These are phyloP conservation scores for Phlebiopsis flavidoalba DNA, from an alignment of 768 basidiomycete genomes.

Conservation along the genomic window DNA sequence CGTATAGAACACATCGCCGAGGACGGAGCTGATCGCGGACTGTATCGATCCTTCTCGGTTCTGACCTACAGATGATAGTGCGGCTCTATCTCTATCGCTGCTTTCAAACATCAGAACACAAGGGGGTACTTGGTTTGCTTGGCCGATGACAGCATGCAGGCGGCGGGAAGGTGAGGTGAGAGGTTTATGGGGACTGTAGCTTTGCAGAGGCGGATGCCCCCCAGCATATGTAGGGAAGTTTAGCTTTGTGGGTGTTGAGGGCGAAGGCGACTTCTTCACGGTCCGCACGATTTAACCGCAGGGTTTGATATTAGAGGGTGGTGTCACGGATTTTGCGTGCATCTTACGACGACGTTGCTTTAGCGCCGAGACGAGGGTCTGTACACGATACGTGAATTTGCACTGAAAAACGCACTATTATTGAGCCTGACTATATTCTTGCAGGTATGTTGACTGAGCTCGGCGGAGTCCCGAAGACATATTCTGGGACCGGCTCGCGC, in stretches of 20 bases:
- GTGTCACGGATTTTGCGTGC: constrained; percentile 29
- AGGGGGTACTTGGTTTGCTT: too few species aligned
- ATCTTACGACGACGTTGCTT: constrained; percentile 32
- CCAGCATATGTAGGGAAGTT: constrained; percentile 27
- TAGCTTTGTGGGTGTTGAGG: constrained; percentile 23
- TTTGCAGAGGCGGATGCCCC: constrained; percentile 37
- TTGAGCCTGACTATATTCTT: background rate
- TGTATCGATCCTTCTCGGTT: too few species aligned
- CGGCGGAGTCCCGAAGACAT: constrained; percentile 36
- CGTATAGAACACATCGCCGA: too few species aligned
- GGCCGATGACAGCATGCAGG: too few species aligned
- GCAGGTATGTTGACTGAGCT: constrained; percentile 32
- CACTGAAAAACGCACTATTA: background rate
- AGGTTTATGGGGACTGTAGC: constrained; percentile 18
- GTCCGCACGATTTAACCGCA: too few species aligned
- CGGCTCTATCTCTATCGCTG: too few species aligned
- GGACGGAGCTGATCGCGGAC: too few species aligned
- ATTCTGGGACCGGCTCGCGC: constrained; percentile 40
- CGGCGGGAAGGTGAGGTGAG: too few species aligned
- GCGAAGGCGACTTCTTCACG: constrained; percentile 27
- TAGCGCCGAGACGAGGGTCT: constrained; percentile 34
- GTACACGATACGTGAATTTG: constrained; percentile 28
- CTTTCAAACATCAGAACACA: too few species aligned
- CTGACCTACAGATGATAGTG: too few species aligned
- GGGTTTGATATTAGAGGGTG: too few species aligned